Base-by-base conservation (phyloP, 495 filamentous ascomycete genomes). In the Annulohypoxylon moriforme region DNA sequence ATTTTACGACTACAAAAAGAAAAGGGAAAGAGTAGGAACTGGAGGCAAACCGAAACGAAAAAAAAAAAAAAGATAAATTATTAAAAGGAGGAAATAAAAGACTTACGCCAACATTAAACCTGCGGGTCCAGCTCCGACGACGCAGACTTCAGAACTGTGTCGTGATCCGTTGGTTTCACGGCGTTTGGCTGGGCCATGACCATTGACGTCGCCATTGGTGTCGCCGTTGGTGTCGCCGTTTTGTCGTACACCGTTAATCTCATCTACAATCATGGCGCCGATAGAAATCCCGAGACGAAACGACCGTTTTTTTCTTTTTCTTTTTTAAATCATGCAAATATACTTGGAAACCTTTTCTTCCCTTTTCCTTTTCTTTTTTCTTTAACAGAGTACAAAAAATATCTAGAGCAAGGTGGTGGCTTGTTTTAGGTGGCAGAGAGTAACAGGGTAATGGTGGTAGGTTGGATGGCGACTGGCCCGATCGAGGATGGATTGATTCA, bases 71-170 rank as follows among this genome's bases (percentile, higher is more conserved):
- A 22, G 33, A 16, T 16, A 34, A 25, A n/a, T 25, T 40, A 40
- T 14, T n/a, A 13, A 52, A 49, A 46, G 34, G 25, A 50, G 11
- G 14, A 53, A 34, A 57, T 9, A 49, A 24, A 24, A n/a, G 18
- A 78, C 83, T 47, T 81, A 89, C 82, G 89, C 89, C 64, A 92
- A 84, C 88, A 92, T 91, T 62, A 92, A 77, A 20, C 91, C 91
- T 8, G 89, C 86, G 1, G 91, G 91, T 6, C 91, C 91, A 44
- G 91, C 91, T 13, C 91, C 91, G 46, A 91, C 88, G 25, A 93
- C 84, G 40, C 89, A 87, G 8, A 93, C 90, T 55, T 88, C 84
- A 3, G 83, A 76, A 18, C 62, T 68, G 58, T 76, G 81, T 33
- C 77, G 72, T 44, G 72, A 77, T 52, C 75, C 69, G 27, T 71